A percentile compares a stretch with the other conserved stretches of the same genome.
Evolutionary conservation across 441 rosid species (phyloP).

Genomic region (Euphorbia schlechtendalii): DNA sequence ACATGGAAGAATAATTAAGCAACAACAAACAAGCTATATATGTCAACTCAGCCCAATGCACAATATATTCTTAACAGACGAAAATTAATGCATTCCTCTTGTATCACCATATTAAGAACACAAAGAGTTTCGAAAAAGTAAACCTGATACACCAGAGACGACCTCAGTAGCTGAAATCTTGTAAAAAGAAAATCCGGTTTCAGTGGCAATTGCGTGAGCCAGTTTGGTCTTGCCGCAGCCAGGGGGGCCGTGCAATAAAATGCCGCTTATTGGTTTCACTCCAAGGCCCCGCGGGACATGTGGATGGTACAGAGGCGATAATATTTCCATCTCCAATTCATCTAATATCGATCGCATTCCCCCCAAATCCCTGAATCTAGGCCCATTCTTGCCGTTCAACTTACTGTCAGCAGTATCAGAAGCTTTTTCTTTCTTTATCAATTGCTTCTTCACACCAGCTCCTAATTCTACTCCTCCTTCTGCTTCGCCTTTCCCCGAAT

Average conservation of each 20-base stretch:
- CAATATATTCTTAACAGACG: background rate
- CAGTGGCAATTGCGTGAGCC: slow-evolving; percentile 93
- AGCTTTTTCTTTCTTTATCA: slow-evolving; percentile 13
- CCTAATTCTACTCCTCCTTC: slow-evolving; percentile 17
- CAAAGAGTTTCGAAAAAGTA: background rate
- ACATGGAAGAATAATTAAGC: background rate
- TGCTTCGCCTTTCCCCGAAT: slow-evolving; percentile 22
- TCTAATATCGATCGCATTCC: slow-evolving; percentile 58
- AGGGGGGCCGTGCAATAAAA: slow-evolving; percentile 86
- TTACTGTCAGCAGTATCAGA: slow-evolving; percentile 25
- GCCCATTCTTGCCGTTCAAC: slow-evolving; percentile 36
- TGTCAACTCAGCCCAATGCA: background rate
- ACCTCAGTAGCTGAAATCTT: slow-evolving; percentile 87
- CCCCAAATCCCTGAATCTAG: slow-evolving; percentile 74
- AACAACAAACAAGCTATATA: background rate
- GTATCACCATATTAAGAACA: background rate
- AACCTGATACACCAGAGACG: slow-evolving; percentile 88
- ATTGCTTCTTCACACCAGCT: slow-evolving; percentile 15
- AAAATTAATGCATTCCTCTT: too few species aligned
- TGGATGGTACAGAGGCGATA: slow-evolving; percentile 73
- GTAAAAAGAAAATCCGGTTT: slow-evolving; percentile 74
- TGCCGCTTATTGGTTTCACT: slow-evolving; percentile 71
- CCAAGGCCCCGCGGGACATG: slow-evolving; percentile 55
- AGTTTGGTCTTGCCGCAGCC: slow-evolving; percentile 96
- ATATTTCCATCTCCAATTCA: slow-evolving; percentile 65